Evolutionary conservation across 495 filamentous ascomycete species (phyloP).

Genomic region (Xylaria sp.): DNA sequence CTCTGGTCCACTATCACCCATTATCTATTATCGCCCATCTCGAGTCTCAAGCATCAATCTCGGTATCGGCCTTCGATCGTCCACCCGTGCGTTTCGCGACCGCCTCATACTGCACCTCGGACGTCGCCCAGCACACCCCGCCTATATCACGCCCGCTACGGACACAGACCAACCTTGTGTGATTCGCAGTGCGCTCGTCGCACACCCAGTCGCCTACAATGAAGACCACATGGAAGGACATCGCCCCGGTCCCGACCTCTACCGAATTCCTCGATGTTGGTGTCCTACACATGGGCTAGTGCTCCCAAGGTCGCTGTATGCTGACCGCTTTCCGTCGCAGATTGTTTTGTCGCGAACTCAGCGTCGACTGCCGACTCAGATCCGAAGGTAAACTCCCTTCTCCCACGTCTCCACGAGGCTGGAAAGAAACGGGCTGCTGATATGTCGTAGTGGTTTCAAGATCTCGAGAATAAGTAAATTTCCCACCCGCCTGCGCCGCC

Average conservation of each 20-base stretch:
- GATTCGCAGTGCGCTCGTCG: slow-evolving; percentile 28
- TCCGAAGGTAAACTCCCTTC: slow-evolving; percentile 55
- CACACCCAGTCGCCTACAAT: slow-evolving; percentile 39
- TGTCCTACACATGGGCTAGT: not conserved
- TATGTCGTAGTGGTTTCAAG: slow-evolving; percentile 72
- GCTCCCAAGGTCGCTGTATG: not conserved
- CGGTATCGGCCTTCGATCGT: not conserved
- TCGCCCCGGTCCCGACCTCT: slow-evolving; percentile 88
- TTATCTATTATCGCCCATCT: slow-evolving; percentile 16
- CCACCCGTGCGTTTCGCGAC: not conserved
- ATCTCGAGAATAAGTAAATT: slow-evolving; percentile 78
- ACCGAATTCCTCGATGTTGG: slow-evolving; percentile 86
- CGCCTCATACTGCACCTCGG: slow-evolving; percentile 17
- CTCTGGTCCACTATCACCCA: slow-evolving; percentile 15
- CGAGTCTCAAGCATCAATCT: slow-evolving; percentile 10
- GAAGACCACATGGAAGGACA: slow-evolving; percentile 67
- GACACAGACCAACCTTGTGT: not conserved
- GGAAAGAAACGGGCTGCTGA: not conserved
- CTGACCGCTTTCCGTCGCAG: slow-evolving; percentile 22
- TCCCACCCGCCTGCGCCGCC: slow-evolving; percentile 14
- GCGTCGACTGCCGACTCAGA: slow-evolving; percentile 93
- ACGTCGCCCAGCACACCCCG: not conserved
- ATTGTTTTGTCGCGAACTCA: slow-evolving; percentile 96
- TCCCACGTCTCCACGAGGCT: not conserved
- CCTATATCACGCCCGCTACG: not conserved